Base-by-base conservation (phyloP, 2,329 filamentous ascomycete genomes). In the Ophiocordyceps camponoti-saundersi region DNA sequence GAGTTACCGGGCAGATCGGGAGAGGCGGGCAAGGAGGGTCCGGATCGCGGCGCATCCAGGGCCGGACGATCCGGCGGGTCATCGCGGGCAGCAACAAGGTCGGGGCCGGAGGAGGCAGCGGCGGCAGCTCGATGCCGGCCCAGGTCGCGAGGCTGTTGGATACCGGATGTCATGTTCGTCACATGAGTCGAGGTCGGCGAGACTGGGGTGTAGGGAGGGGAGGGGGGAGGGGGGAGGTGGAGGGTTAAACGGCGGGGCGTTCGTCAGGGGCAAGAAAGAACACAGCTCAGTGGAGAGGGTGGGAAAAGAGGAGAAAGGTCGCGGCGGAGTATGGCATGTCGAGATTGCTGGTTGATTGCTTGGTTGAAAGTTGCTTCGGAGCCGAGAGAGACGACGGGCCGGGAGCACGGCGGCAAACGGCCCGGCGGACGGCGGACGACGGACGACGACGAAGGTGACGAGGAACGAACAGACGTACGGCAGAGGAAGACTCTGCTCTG, bases 91-190 rank as follows among this genome's bases (percentile, higher is more conserved):
- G 53, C 47, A 29, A 53, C 46, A 34, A 45, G 48, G 46, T 29
- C 26, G 26, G 8, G 7, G 26, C 7, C 16, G 34, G 15, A 5
- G 15, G 34, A 3, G 34, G 26, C 55, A 53, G 51, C 50, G 53
- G 45, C 32, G 16, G 53, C 53, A 56, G 57, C 55, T 57, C 52
- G 57, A 46, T 51, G 49, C 47, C 59, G 56, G 49, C 56, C 57
- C 56, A 53, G 55, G 47, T 56, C 53, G 50, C 53, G 55, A 54
- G 53, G 49, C 51, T 56, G 53, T 52, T 61, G 57, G 46, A 56
- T 53, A 45, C 26, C 26, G 26, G 57, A 53, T 50, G 53, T 58
- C 60, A 63, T 63, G 49, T 60, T 60, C 49, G 47, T 56, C 53
- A 51, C 54, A 56, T 57, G 50, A 39, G 34, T n/a, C 3, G 16